phyloP scores from a whole-genome alignment of 371 early-diverging fungal genomes.

The Encephalitozoon hellem region DNA sequence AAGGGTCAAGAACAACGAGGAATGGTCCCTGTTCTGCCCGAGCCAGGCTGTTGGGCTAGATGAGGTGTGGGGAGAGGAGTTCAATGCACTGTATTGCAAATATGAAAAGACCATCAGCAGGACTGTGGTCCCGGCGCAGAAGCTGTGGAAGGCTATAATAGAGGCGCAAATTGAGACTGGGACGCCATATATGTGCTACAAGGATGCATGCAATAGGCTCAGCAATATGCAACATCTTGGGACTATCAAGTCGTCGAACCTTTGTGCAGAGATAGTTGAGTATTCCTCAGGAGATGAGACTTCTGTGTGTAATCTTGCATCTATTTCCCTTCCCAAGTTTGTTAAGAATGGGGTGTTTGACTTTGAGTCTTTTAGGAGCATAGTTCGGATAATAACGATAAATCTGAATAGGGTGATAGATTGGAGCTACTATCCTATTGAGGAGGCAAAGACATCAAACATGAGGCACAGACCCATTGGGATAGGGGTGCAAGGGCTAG shows the following conservation, averaged over 20 bases:
- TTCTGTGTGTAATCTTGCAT: slow-evolving; percentile 96
- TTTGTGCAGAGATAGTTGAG: slow-evolving; percentile 77
- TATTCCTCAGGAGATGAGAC: slow-evolving; percentile 88
- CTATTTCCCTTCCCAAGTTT: slow-evolving; percentile 85
- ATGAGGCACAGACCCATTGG: slow-evolving; percentile 90
- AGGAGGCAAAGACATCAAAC: slow-evolving; percentile 76
- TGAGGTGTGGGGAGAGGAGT: slow-evolving; percentile 86
- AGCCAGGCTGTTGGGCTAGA: slow-evolving; percentile 80
- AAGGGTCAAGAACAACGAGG: slow-evolving; percentile 80
- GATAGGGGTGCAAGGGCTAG: slow-evolving; percentile 94
- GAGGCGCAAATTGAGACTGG: slow-evolving; percentile 97
- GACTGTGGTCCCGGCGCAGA: slow-evolving; percentile 68
- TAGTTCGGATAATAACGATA: slow-evolving; percentile 73
- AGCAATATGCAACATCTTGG: slow-evolving; percentile 90
- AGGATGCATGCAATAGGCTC: slow-evolving; percentile 90
- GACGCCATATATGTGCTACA: slow-evolving; percentile 95
- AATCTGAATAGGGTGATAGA: slow-evolving; percentile 95
- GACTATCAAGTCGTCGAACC: slow-evolving; percentile 73
- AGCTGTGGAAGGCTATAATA: slow-evolving; percentile 92
- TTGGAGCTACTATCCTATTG: slow-evolving; percentile 85
- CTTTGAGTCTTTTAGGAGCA: slow-evolving; percentile 51
- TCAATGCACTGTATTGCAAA: slow-evolving; percentile 71
- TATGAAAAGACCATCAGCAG: slow-evolving; percentile 78
- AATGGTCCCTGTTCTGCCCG: slow-evolving; percentile 93
- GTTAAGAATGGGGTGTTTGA: slow-evolving; percentile 64